Evolutionary conservation across 2,329 filamentous ascomycete species (phyloP).

Genomic region (Aspergillus sp.): DNA sequence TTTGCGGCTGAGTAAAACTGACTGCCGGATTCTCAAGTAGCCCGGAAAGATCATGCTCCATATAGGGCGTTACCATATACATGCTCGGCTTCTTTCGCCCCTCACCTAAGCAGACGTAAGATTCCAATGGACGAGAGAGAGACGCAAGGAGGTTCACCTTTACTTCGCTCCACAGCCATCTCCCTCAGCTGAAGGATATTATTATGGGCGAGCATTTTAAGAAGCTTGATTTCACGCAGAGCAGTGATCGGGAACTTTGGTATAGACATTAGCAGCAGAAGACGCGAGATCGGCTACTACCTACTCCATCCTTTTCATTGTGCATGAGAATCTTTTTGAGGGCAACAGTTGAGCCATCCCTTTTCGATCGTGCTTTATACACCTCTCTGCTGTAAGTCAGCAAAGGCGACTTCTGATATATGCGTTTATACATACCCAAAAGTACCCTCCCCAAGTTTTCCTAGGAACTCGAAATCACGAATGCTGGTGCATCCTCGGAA

Average conservation of each 20-base stretch:
- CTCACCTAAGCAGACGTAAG: conserved; percentile 54
- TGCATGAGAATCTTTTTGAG: conserved; percentile 99
- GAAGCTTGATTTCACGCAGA: conserved; percentile 92
- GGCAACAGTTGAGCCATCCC: conserved; percentile 73
- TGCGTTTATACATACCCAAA: conserved; percentile 67
- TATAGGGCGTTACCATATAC: conserved; percentile 99
- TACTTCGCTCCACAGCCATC: conserved; percentile 85
- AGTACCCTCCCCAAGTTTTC: conserved; percentile 82
- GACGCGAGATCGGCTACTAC: conserved; percentile 25
- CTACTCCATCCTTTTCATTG: conserved; percentile 92
- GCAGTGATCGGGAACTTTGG: conserved; percentile 93
- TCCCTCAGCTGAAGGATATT: conserved; percentile 88
- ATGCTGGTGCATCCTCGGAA: conserved; percentile 77
- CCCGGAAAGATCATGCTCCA: conserved; percentile 98
- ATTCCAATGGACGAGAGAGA: not conserved
- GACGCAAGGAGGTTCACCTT: conserved; percentile 44
- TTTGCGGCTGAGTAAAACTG: conserved; percentile 80
- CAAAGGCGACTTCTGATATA: conserved; percentile 4
- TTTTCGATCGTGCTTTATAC: conserved; percentile 79
- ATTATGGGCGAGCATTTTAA: conserved; percentile 89
- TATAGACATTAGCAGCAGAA: not conserved
- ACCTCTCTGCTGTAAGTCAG: conserved; percentile 65
- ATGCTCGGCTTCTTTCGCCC: conserved; percentile 77
- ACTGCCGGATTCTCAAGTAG: conserved; percentile 93
- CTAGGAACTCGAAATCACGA: conserved; percentile 41